Percentiles rank a stretch among this genome's conserved stretches.
phyloP scores from a whole-genome alignment of 2,329 filamentous ascomycete species.

The Teratosphaeria destructans region DNA sequence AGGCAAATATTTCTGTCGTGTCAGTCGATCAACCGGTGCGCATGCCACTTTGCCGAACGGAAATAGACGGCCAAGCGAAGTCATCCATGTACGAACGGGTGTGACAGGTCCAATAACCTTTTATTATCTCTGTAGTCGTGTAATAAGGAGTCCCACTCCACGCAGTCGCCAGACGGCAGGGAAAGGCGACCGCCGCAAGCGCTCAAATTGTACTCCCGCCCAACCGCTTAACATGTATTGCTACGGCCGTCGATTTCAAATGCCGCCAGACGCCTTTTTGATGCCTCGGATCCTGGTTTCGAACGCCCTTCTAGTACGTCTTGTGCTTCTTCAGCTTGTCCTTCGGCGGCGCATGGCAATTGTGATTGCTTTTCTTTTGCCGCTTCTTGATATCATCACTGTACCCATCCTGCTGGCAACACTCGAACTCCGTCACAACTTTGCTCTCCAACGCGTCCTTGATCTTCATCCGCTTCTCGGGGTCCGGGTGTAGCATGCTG shows the following conservation, averaged over 20 bases:
- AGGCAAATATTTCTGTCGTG: too few relatives aligned
- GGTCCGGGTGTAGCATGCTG: constrained; percentile 74
- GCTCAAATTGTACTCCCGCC: not conserved
- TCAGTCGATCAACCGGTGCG: too few relatives aligned
- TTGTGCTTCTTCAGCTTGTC: not conserved
- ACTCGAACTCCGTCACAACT: constrained; percentile 30
- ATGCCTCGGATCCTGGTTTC: not conserved
- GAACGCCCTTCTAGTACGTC: not conserved
- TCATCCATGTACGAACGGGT: too few relatives aligned
- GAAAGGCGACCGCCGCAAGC: not conserved
- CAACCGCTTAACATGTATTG: not conserved
- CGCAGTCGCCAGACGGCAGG: not conserved
- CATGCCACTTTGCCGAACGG: too few relatives aligned
- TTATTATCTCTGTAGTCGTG: not conserved
- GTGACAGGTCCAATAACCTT: not conserved
- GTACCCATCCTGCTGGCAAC: constrained; percentile 25
- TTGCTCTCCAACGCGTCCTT: constrained; percentile 51
- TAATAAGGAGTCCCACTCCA: not conserved
- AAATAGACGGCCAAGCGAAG: too few relatives aligned
- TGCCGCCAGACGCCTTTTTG: not conserved
- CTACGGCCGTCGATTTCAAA: not conserved
- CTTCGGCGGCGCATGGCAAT: not conserved
- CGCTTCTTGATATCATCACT: constrained; percentile 24
- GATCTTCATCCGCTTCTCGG: constrained; percentile 59
- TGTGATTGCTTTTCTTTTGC: constrained; percentile 25